phyloP scores from a whole-genome alignment of 768 basidiomycete genomes.

The Kwoniella heveanensis region DNA sequence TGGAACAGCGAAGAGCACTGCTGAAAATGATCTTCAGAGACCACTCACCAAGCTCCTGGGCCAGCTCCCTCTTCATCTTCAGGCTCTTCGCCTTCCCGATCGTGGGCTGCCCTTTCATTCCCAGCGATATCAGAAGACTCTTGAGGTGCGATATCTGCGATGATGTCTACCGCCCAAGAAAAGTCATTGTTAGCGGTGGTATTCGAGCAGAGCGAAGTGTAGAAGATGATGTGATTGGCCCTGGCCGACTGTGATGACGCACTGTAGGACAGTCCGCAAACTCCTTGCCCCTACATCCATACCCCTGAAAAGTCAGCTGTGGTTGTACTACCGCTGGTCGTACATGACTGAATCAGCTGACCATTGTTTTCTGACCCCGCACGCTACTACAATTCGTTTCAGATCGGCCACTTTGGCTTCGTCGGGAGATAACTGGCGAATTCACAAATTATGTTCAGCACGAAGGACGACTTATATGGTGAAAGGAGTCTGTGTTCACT shows the following conservation, averaged over 20 bases:
- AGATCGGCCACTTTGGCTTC: constrained; percentile 46
- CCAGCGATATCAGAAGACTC: constrained; percentile 57
- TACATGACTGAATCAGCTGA: constrained; percentile 9
- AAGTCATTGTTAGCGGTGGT: not conserved
- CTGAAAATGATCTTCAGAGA: not conserved
- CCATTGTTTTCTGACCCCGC: constrained; percentile 52
- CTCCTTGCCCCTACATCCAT: constrained; percentile 43
- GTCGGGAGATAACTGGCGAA: constrained; percentile 39
- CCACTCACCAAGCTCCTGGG: constrained; percentile 71
- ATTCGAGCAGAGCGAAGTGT: not conserved
- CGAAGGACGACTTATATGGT: no score
- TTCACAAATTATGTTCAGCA: no score
- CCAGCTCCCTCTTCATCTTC: constrained; percentile 71
- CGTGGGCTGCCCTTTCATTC: constrained; percentile 77
- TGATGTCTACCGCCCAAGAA: constrained; percentile 23
- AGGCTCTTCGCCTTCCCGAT: constrained; percentile 79
- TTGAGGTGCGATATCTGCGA: constrained; percentile 39
- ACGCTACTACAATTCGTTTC: constrained; percentile 48
- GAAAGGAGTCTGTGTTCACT: constrained; percentile 12
- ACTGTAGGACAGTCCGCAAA: constrained; percentile 41
- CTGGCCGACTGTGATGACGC: no score
- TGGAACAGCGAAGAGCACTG: not conserved
- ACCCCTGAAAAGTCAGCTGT: not conserved
- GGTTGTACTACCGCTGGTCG: no score
- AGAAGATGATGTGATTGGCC: no score